Conservation (phyloP, 2,329 filamentous ascomycete genomes). For the Geosmithia flava region DNA sequence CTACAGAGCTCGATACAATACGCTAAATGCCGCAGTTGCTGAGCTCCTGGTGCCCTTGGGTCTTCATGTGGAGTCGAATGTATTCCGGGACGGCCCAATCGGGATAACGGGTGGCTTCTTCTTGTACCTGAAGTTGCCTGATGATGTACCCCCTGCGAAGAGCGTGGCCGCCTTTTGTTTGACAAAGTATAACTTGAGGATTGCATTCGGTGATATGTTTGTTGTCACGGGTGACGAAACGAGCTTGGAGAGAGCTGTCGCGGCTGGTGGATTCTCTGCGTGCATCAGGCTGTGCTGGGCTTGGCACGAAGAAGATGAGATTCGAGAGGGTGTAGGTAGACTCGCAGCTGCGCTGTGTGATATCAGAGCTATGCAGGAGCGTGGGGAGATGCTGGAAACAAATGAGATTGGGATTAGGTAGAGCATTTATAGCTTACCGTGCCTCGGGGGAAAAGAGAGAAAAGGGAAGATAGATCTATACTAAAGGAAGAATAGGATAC, state of each 20-base stretch:
- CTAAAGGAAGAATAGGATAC: no score
- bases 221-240: background rate
- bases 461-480: no score
- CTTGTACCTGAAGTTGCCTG: background rate
- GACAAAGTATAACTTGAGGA: background rate
- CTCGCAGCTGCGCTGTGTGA: background rate
- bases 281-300: background rate
- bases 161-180: background rate
- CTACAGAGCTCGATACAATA: conserved; percentile 7
- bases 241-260: background rate
- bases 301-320: background rate
- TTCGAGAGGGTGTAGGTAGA: background rate
- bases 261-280: background rate
- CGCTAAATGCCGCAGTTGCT: conserved; percentile 6
- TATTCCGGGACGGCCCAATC: background rate
- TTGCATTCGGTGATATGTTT: background rate
- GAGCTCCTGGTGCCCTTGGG: conserved; percentile 6
- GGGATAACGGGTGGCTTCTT: background rate
- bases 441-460: no score
- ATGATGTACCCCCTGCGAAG: background rate
- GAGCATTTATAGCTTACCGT: background rate
- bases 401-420: background rate
- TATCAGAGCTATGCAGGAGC: background rate
- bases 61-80: background rate
- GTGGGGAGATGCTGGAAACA: background rate